phyloP scores from a whole-genome alignment of 306 rosid species.

The Acmispon strigosus region DNA sequence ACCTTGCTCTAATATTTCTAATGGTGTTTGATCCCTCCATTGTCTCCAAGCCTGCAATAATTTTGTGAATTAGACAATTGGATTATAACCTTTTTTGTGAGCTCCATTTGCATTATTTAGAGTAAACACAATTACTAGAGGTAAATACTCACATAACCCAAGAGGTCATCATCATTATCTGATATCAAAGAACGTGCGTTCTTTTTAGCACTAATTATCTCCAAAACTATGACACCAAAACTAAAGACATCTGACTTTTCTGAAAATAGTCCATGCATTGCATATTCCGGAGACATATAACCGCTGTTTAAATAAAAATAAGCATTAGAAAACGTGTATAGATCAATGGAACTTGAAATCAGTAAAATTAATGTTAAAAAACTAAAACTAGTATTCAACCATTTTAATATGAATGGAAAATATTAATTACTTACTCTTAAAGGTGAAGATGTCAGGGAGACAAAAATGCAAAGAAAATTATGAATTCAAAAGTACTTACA shows the following conservation, averaged over 20 bases:
- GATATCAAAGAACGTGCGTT: background rate
- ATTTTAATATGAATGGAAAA: too few species aligned
- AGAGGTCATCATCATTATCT: background rate
- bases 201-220: slow-evolving; percentile 22
- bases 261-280: slow-evolving; percentile 19
- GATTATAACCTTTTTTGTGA: background rate
- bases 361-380: too few species aligned
- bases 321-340: background rate
- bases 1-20: slow-evolving; percentile 15
- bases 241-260: slow-evolving; percentile 10
- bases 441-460: background rate
- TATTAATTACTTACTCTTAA: too few species aligned
- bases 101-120: background rate
- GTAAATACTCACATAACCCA: slow-evolving; percentile 19
- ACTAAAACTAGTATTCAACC: background rate
- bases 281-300: slow-evolving; percentile 23
- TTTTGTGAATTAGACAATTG: background rate
- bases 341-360: background rate
- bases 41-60: slow-evolving; percentile 36
- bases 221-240: slow-evolving; percentile 20
- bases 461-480: too few species aligned
- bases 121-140: background rate
- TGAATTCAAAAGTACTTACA: slow-evolving; percentile 23
- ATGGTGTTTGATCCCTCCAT: slow-evolving; percentile 31
- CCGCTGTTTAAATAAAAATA: slow-evolving; percentile 3